Evolutionary conservation across 2,329 filamentous ascomycete genomes (phyloP), one percentile per base, ranked within the genome.

Genomic region (Pseudohalonectria lignicola): DNA sequence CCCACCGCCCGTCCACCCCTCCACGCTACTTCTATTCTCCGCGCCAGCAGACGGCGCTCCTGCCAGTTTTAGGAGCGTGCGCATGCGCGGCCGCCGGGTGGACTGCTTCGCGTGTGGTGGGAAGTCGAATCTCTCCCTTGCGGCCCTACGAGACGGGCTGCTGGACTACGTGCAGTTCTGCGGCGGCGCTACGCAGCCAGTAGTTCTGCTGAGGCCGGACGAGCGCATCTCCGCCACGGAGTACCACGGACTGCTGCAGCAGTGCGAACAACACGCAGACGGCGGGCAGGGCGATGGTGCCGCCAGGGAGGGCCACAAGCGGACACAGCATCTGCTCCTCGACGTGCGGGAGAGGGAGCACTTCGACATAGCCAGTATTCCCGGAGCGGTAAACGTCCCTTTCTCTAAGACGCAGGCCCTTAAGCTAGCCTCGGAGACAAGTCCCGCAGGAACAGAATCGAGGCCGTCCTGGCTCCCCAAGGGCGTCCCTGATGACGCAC

Each of bases 91-190:
- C 1, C 71, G 81, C 36, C 72, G 84, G 36, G 58, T 66, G 8
- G 76, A 76, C 29, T 96, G 92, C 51, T 75, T 84, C 26, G 82
- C 82, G 1, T 98, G 92, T 55, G 83, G 82, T 0, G 61, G 69
- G 0, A 58, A 68, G 8, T 69, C 74, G 0, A 74, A 64, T 0
- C 67, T 95, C 10, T 81, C 79, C 0, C 53, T 75, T 7, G 66
- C 79, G 10, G 71, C 69, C 7, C 60, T 94, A 37, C 63, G 57
- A 16, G 70, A 68, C 0, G 81, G 82, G 0, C 79, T 74, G 5
- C 64, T 88, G 34, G 86, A 95, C 53, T 96, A 96, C 53, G 71
- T 83, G 1, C 76, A 81, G 37, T 95, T 96, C 53, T 96, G 90
- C 53, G 87, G 88, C 4, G 68, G 76, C 1, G 56, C 61, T 1